Evolutionary conservation across 306 rosid species (phyloP), one percentile per base, ranked within the genome.

Genomic region (Nissolia schottii): DNA sequence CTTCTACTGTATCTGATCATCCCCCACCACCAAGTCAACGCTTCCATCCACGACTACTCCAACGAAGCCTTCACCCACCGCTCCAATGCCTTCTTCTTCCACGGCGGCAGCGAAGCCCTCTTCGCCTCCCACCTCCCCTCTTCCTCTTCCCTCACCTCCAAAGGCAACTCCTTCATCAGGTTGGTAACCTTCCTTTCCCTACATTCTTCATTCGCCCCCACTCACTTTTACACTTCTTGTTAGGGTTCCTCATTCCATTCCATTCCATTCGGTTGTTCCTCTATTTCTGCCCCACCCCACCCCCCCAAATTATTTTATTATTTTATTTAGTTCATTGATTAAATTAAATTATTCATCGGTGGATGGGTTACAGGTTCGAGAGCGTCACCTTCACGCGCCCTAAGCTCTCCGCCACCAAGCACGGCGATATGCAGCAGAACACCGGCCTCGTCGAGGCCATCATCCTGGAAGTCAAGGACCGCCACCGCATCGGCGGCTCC

Each of bases 31-130:
- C 60, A 13, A 15, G 84, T 73, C 3, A 71, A 63, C 7, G 98
- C 84, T 72, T 88, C 96, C 20, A 84, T 93, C 74, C 98, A 93
- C 61, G 91, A 85, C 71, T 90, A 90, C 85, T 55, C 81, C 53
- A 84, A 76, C 15, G 85, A 93, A 35, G 28, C 83, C 1, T 90
- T 90, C 78, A 82, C 46, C 54, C 88, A 92, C 37, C 85, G 86
- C 81, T 88, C 96, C 29, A 83, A 90, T 63, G 96, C 93, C n/a
- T 88, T 88, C 91, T 93, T 93, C 91, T 93, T 92, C 96, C 98
- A 90, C 67, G 98, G 96, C 38, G 98, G 96, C 57, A 90, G 91
- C 28, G 98, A 90, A 56, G 98, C 91, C 24, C 88, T 92, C 77
- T 70, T 80, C 67, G 87, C 96, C 63, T 81, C 97, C 45, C 64